Percentiles rank a stretch among this genome's conserved stretches.
Conservation (phyloP, 768 basidiomycete species). For the Lactarius tabidus region DNA sequence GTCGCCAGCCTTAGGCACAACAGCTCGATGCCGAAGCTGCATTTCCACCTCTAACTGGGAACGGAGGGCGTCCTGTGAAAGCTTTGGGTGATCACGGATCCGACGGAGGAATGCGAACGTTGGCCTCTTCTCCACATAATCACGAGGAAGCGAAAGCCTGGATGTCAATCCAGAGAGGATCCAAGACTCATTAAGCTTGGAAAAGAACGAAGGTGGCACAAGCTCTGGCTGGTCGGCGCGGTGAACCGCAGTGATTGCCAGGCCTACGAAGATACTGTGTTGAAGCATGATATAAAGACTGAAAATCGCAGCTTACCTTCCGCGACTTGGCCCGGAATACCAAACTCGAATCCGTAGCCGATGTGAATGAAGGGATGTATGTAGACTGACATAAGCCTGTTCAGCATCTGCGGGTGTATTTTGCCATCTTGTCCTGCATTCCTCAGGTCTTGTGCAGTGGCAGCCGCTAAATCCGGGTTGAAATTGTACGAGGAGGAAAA, state of each 20-base stretch:
- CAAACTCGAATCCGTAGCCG: constrained; percentile 62
- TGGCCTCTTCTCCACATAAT: constrained; percentile 37
- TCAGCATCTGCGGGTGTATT: constrained; percentile 51
- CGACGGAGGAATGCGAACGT: constrained; percentile 48
- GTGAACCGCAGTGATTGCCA: constrained; percentile 55
- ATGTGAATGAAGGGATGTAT: constrained; percentile 63
- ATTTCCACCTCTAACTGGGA: neutral
- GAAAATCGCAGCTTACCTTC: constrained; percentile 45
- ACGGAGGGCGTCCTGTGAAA: constrained; percentile 19
- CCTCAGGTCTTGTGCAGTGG: constrained; percentile 18
- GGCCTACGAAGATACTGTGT: constrained; percentile 36
- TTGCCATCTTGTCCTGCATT: constrained; percentile 22
- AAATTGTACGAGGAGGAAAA: constrained; percentile 53
- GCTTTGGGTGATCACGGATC: constrained; percentile 48
- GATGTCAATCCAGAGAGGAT: constrained; percentile 30
- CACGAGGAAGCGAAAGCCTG: constrained; percentile 22
- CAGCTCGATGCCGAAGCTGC: constrained; percentile 21
- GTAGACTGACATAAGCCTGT: constrained; percentile 50
- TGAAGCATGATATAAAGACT: neutral
- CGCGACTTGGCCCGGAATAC: constrained; percentile 51
- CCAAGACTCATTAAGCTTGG: neutral
- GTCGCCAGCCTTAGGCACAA: constrained; percentile 22
- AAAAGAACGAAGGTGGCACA: constrained; percentile 32
- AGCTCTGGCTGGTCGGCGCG: constrained; percentile 35
- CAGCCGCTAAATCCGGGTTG: constrained; percentile 28